Base-by-base conservation (phyloP, 257 asterid genomes). In the Echites panduratus region DNA sequence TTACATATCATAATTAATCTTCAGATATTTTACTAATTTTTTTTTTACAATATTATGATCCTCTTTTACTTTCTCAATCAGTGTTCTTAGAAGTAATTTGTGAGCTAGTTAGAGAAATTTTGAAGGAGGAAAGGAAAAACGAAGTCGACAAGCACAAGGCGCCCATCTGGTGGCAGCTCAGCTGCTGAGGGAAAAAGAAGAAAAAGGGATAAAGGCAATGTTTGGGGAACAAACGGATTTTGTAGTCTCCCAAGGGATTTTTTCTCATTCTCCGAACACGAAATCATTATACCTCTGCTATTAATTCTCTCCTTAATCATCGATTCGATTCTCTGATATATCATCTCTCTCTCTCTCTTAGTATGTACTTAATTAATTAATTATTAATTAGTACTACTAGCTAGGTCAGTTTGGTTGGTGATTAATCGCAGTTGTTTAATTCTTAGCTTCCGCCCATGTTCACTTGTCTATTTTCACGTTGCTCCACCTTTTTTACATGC, bases 211-310 rank as follows among this genome's bases (percentile, higher is more conserved):
- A 19, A 68, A 54, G 20, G 22, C 66, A 65, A 62, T 69, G 73
- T 47, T 68, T 22, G 79, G 79, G 82, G 79, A 74, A 80, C 79
- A 81, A 75, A 72, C 54, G 81, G 87, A 88, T 90, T 86, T 84
- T 87, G 89, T 90, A 85, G 87, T 77, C 67, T 70, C 82, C 91
- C 93, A 79, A 87, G 84, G 81, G 95, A 88, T 88, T 83, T 88
- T 83, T 84, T 77, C 83, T 77, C 85, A 77, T 78, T 78, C 83
- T 79, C 77, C 84, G 70, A 81, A 80, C 78, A 41, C 71, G 66
- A 76, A 85, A 82, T 79, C 87, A 83, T 83, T 79, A 76, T 77
- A 70, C 79, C 73, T 57, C 72, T 68, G 53, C 45, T n/a, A 0
- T 22, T 7, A 1, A 70, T 17, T 29, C 41, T 49, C 43, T 43